These are phyloP conservation scores for Arachis hypogaea DNA, from an alignment of 306 rosid genomes.

Conservation along the genomic window DNA sequence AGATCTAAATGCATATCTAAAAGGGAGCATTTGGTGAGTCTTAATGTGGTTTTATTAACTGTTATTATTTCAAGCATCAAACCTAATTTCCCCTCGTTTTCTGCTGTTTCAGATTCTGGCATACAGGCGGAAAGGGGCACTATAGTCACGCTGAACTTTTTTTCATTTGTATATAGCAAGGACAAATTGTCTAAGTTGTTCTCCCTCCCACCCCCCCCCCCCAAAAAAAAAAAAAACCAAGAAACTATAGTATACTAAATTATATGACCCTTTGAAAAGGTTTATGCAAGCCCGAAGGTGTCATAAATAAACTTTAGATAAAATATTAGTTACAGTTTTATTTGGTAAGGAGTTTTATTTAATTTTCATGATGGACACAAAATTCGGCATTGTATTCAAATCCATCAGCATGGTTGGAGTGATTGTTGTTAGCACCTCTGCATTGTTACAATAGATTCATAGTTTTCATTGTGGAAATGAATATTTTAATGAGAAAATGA, in stretches of 20 bases:
- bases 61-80: background rate
- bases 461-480: slow-evolving; percentile 23
- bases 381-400: background rate
- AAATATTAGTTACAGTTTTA: slow-evolving; percentile 30
- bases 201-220: no score
- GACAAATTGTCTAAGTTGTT: slow-evolving; percentile 15
- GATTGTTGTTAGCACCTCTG: background rate
- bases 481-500: background rate
- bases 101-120: slow-evolving; percentile 76
- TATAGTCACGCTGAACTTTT: slow-evolving; percentile 24
- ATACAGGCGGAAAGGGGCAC: slow-evolving; percentile 64
- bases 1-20: slow-evolving; percentile 58
- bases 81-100: background rate
- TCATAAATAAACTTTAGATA: slow-evolving; percentile 31
- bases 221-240: no score
- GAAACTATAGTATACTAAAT: slow-evolving; percentile 14
- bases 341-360: slow-evolving; percentile 15
- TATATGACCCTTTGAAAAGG: slow-evolving; percentile 23
- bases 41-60: background rate
- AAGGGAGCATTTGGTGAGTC: slow-evolving; percentile 71
- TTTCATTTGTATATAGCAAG: slow-evolving; percentile 32
- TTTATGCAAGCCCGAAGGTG: slow-evolving; percentile 32
- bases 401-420: background rate
- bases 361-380: background rate
- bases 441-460: background rate